These are phyloP conservation scores for Lathyrus oleraceus DNA, from an alignment of 306 rosid genomes.

Conservation along the genomic window DNA sequence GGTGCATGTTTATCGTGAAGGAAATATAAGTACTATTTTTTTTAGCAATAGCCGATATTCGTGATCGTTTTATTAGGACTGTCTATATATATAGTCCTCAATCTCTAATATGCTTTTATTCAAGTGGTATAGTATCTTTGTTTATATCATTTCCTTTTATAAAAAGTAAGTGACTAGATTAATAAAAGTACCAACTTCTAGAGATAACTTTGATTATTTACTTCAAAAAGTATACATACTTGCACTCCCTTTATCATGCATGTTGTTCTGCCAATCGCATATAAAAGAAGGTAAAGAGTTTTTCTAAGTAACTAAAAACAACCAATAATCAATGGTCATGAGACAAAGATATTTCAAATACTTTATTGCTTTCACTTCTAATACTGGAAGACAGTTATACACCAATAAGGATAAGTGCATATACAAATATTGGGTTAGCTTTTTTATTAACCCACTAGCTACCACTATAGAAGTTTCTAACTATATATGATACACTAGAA, in stretches of 20 bases:
- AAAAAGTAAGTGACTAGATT: neutral
- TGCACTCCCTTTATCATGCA: neutral
- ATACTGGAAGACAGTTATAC: slow-evolving; percentile 37
- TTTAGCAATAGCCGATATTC: no score
- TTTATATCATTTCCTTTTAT: no score
- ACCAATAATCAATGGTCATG: neutral
- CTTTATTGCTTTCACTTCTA: slow-evolving; percentile 32
- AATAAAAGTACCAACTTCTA: neutral
- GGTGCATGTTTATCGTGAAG: no score
- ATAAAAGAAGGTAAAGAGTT: neutral
- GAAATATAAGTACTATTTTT: no score
- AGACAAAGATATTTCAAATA: neutral
- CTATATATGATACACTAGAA: neutral
- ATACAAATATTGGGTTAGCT: neutral
- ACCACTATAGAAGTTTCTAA: neutral
- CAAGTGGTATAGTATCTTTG: no score
- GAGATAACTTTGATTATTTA: neutral
- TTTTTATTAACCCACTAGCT: neutral
- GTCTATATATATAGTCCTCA: no score
- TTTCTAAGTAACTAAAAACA: slow-evolving; percentile 22
- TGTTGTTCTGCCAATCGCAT: slow-evolving; percentile 1
- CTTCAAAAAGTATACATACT: neutral
- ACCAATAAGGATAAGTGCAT: slow-evolving; percentile 13
- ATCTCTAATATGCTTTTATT: no score
- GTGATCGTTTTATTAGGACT: no score